Evolutionary conservation across 1,139 yeast species (phyloP), one percentile per base, ranked within the genome.

Genomic region (Pichia sp.): DNA sequence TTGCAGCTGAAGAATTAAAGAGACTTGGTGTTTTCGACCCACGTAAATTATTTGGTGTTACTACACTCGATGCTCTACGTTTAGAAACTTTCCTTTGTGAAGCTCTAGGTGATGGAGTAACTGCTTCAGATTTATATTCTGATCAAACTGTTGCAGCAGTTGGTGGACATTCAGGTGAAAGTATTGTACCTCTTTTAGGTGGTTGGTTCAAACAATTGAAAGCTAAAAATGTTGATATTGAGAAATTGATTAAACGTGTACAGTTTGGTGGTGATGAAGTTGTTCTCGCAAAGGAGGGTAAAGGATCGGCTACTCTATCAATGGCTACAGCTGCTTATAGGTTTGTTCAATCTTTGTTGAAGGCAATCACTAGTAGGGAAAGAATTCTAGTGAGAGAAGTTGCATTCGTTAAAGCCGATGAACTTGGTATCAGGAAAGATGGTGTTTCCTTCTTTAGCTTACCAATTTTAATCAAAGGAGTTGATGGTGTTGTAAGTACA

Each of bases 191-290:
- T 28, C 35, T 59, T 33, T 25, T 60, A 33, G 50, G 48, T 41
- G 31, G 47, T 14, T 52, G 52, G 52, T 31, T 33, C 9, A 44
- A 47, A 31, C 35, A 44, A 11, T 68, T 71, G 9, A 41, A 61
- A 28, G n/a, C n/a, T 14, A 17, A 14, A 14, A 51, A 48, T 31
- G 17, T 28, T 7, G 58, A 10, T 8, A 51, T 59, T 32, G 48
- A 63, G 11, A 61, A 64, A 35, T 73, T 77, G 42, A 63, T 79
- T 30, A 61, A 77, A 52, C 66, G 86, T 50, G 85, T 81, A 21
- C 86, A 80, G 59, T 80, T 68, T 55, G 89, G 86, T 46, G 88
- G 88, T 53, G 89, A 81, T 60, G 89, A 81, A 60, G 86, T 81
- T 33, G 88, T 81, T 42, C 71, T 78, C 61, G 88, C 88, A 21